Conservation (phyloP, 331 rosid species). For the Quercus tomentella region DNA sequence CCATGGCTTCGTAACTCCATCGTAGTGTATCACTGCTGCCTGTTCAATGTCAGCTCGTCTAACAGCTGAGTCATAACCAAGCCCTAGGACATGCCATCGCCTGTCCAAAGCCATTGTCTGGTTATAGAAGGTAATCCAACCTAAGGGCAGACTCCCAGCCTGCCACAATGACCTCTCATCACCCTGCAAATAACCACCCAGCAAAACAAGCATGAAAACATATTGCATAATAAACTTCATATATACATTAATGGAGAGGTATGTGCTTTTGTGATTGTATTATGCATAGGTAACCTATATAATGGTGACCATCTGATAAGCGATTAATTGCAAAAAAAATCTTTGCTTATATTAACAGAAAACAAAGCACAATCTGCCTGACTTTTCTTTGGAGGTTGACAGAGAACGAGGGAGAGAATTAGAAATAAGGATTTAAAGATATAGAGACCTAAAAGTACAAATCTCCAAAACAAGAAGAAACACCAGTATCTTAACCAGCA, state of each 20-base stretch:
- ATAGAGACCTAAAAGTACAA: background rate
- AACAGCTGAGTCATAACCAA: constrained; percentile 56
- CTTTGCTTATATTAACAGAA: background rate
- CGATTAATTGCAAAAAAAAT: background rate
- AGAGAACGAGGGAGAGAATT: too few relatives aligned
- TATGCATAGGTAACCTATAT: background rate
- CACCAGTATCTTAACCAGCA: background rate
- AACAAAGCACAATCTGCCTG: background rate
- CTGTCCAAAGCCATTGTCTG: constrained; percentile 60
- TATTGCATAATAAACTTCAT: constrained; percentile 7
- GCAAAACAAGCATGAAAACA: constrained; percentile 15
- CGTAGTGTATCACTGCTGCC: constrained; percentile 86
- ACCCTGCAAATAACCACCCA: constrained; percentile 57
- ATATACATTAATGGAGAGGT: background rate
- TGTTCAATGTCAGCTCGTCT: constrained; percentile 43
- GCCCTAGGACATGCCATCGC: constrained; percentile 82
- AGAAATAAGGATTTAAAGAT: too few relatives aligned
- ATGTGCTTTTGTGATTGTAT: background rate
- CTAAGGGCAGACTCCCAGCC: constrained; percentile 78
- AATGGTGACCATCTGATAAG: background rate
- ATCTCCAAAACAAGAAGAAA: background rate
- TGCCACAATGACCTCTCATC: constrained; percentile 58
- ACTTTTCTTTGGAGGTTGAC: too few relatives aligned
- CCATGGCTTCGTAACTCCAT: constrained; percentile 97
- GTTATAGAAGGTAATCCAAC: constrained; percentile 88